phyloP scores from a whole-genome alignment of 2,329 filamentous ascomycete species.

The Cytospora schulzeri region DNA sequence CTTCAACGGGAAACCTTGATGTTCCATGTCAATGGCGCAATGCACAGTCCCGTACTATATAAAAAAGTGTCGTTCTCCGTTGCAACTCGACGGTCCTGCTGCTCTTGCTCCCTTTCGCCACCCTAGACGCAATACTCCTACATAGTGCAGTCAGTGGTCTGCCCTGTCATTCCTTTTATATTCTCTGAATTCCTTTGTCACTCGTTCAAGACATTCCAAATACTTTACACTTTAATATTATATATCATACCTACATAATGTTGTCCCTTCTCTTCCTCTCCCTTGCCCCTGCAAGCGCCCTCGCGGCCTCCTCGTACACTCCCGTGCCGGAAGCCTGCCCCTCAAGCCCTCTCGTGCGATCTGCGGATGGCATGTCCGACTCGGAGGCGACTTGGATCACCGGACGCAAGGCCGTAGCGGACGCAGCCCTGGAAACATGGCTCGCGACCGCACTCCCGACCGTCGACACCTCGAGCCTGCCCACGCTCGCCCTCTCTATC shows the following conservation, averaged over 20 bases:
- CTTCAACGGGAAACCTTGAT: neutral
- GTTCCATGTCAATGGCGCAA: neutral
- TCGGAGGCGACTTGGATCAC: constrained; percentile 15
- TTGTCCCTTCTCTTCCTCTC: constrained; percentile 14
- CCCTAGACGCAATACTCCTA: neutral
- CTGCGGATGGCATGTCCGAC: constrained; percentile 22
- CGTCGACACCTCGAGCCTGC: constrained; percentile 25
- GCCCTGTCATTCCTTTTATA: neutral
- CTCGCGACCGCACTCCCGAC: constrained; percentile 11
- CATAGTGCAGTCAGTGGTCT: neutral
- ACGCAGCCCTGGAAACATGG: constrained; percentile 19
- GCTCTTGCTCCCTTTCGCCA: neutral
- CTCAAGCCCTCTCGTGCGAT: constrained; percentile 17
- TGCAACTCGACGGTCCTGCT: neutral
- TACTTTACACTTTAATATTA: neutral
- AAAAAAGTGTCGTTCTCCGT: neutral
- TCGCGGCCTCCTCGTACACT: constrained; percentile 19
- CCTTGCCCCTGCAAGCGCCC: constrained; percentile 8
- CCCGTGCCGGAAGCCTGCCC: constrained; percentile 17
- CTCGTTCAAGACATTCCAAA: neutral
- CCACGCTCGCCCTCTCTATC: constrained; percentile 32
- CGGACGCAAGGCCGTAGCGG: constrained; percentile 19
- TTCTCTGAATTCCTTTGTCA: neutral
- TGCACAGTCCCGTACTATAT: neutral
- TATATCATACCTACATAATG: too few relatives aligned